phyloP scores from a whole-genome alignment of 306 rosid species.

The Geum urbanum region DNA sequence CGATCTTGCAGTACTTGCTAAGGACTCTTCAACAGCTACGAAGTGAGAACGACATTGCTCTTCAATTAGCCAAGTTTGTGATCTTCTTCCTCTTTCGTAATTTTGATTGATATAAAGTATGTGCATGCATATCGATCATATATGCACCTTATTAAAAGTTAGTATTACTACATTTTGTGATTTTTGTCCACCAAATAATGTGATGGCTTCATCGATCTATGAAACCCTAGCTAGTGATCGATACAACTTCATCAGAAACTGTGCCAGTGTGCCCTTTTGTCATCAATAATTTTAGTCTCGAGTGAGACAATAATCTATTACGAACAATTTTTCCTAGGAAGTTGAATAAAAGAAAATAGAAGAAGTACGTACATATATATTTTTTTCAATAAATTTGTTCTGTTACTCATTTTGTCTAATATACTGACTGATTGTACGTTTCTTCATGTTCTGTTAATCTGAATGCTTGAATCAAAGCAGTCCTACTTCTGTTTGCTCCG shows the following conservation, averaged over 20 bases:
- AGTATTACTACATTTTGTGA: not conserved
- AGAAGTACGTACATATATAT: too few relatives aligned
- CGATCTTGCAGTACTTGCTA: slow-evolving; percentile 38
- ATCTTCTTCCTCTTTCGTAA: not conserved
- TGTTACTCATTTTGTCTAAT: not conserved
- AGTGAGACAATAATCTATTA: not conserved
- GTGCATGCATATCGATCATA: too few relatives aligned
- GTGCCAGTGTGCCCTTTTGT: too few relatives aligned
- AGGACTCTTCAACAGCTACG: slow-evolving; percentile 40
- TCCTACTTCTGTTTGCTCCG: slow-evolving; percentile 32
- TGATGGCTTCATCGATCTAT: not conserved
- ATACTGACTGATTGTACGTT: not conserved
- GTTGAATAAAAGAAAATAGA: not conserved
- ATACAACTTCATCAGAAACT: too few relatives aligned
- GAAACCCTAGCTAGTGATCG: not conserved
- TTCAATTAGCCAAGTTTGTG: slow-evolving; percentile 42
- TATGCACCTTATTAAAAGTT: too few relatives aligned
- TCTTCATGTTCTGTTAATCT: not conserved
- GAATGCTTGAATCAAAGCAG: slow-evolving; percentile 22
- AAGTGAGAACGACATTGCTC: slow-evolving; percentile 45
- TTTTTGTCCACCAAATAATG: not conserved
- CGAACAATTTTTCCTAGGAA: not conserved
- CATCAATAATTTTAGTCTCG: not conserved
- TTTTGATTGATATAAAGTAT: too few relatives aligned
- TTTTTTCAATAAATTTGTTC: not conserved